Percentiles rank a stretch among this genome's conserved stretches.
phyloP scores from a whole-genome alignment of 2,329 filamentous ascomycete genomes.

The Westerdykella ornata region DNA sequence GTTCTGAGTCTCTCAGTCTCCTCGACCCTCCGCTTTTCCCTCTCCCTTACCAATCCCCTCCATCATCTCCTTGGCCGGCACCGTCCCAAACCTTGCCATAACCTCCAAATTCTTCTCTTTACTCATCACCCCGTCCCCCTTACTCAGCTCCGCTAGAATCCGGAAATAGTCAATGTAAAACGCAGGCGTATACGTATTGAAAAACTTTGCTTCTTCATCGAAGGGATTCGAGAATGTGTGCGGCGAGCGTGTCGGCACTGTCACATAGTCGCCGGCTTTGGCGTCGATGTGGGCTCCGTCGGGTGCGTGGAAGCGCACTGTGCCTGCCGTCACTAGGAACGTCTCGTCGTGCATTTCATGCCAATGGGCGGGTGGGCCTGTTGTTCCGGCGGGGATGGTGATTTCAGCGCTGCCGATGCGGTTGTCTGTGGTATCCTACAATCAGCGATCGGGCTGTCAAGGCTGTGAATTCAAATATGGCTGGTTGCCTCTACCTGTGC shows the following conservation, averaged over 20 bases:
- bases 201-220: constrained; percentile 49
- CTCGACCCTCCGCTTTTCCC: constrained; percentile 1
- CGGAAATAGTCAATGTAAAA: constrained; percentile 56
- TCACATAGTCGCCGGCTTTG: constrained; percentile 49
- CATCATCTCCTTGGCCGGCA: constrained; percentile 40
- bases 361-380: constrained; percentile 44
- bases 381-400: constrained; percentile 43
- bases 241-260: constrained; percentile 49
- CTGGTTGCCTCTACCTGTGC: constrained; percentile 36
- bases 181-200: constrained; percentile 53
- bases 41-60: constrained; percentile 17
- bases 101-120: constrained; percentile 46
- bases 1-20: neutral
- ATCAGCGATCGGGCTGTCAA: neutral
- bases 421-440: constrained; percentile 35
- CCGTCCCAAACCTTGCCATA: constrained; percentile 47
- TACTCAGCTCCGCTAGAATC: constrained; percentile 43
- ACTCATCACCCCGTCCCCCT: constrained; percentile 42
- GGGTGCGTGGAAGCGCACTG: constrained; percentile 47
- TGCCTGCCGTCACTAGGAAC: constrained; percentile 50
- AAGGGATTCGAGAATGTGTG: constrained; percentile 53
- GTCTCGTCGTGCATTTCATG: constrained; percentile 54
- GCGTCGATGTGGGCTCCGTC: constrained; percentile 44
- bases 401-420: constrained; percentile 45
- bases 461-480: neutral